These are phyloP conservation scores for Oryza glaberrima DNA, from an alignment of 176 grass and related monocot genomes.

Conservation along the genomic window DNA sequence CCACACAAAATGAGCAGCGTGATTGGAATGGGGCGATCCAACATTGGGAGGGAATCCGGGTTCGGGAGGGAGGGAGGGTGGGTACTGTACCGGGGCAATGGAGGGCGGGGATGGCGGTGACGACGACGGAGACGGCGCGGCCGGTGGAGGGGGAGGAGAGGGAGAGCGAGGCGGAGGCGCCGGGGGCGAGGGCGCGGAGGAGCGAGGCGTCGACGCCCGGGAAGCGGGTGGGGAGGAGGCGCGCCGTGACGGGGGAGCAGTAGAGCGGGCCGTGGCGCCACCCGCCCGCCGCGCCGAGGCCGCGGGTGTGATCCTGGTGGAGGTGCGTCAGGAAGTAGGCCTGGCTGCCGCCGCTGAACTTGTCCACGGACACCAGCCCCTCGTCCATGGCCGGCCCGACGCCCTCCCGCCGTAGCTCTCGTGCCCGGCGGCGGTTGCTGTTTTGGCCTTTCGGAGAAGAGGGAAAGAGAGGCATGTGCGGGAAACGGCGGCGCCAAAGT, in stretches of 20 bases:
- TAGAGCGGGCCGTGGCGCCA: conserved; percentile 77
- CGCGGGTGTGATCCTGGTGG: conserved; percentile 81
- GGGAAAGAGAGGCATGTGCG: not conserved
- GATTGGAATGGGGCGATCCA: not conserved
- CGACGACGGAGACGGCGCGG: conserved; percentile 41
- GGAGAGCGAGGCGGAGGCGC: conserved; percentile 39
- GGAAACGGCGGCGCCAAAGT: conserved; percentile 9
- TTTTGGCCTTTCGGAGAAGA: not conserved
- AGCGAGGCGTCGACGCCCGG: conserved; percentile 72
- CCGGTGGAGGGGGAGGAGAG: conserved; percentile 42
- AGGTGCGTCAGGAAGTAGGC: conserved; percentile 96
- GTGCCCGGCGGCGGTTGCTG: not conserved
- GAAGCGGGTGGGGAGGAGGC: conserved; percentile 70
- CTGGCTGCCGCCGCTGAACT: conserved; percentile 57
- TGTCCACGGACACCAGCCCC: conserved; percentile 67
- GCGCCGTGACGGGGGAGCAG: conserved; percentile 74
- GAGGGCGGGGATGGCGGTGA: conserved; percentile 76
- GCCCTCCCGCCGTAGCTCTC: not conserved
- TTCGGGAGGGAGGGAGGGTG: not conserved
- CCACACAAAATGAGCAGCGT: not conserved
- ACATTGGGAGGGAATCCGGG: not conserved
- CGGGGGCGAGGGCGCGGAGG: conserved; percentile 56
- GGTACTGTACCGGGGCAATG: conserved; percentile 66
- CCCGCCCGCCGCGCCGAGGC: conserved; percentile 53
- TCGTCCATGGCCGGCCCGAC: conserved; percentile 44